Base-by-base conservation (phyloP, 1,284 basidiomycete species). In the Entoloma clypeatum region DNA sequence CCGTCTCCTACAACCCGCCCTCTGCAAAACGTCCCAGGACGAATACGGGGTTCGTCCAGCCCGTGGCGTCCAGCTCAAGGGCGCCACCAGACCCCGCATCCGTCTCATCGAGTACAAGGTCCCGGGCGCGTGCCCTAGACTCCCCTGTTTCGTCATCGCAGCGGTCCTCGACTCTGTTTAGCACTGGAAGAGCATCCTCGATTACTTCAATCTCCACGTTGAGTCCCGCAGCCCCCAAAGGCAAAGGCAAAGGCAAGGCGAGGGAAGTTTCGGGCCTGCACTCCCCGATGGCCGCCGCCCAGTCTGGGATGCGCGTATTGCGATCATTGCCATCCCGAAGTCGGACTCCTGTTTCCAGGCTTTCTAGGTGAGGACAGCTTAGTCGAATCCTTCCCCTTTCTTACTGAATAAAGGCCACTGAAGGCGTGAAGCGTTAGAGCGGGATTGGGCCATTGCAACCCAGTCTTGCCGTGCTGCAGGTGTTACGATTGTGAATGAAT, bases 401-500 rank as follows among this genome's bases (percentile, higher is more conserved):
- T n/a, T n/a, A 14, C n/a, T 24, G n/a, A 29, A 6, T 11, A 21
- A 22, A 17, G 10, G 26, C 7, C 5, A 19, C 17, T 11, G 11
- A 25, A 51, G 49, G 9, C 45, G 43, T 25, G 36, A 42, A n/a
- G 36, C 53, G 22, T 51, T 75, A 16, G 57, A 66, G 25, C 49
- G 54, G 3, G 40, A 59, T 30, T 80, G 77, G 77, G 65, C 64
- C 23, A 51, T 46, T 18, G 49, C 58, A 8, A 70, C 72, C 10
- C 48, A 43, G 34, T 52, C 53, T 10, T 54, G 50, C 4, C 56
- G 57, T 16, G 75, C 77, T 5, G 73, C 71, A 3, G 39, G 57
- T 1, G 62, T 83, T 7, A 62, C 54, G 1, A 65, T 83, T 44
- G 60, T 67, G 10, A 74, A 75, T 35, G 61, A 69, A 2, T 56